A percentile compares a stretch with the other conserved stretches of the same genome.
Evolutionary conservation across 1,139 yeast species (phyloP).

Genomic region (Magnusiomyces paraingens): DNA sequence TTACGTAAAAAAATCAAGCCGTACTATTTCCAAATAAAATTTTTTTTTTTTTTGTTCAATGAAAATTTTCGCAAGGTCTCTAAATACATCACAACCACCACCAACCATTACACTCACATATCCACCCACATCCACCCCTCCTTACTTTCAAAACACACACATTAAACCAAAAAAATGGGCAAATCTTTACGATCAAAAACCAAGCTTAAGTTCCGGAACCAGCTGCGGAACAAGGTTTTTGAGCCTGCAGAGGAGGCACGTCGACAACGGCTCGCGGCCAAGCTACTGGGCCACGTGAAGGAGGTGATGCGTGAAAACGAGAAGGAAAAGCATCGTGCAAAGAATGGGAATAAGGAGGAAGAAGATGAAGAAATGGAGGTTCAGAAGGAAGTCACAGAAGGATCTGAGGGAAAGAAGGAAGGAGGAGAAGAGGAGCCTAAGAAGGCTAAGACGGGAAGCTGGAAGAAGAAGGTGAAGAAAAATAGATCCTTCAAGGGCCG

Average conservation of each 20-base stretch:
- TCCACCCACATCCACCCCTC: too few species aligned
- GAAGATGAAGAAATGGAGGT: not conserved
- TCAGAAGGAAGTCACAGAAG: not conserved
- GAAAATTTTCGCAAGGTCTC: too few species aligned
- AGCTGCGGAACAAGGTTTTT: not conserved
- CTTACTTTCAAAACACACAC: too few species aligned
- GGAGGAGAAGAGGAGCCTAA: not conserved
- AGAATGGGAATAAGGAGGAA: not conserved
- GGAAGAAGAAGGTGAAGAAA: constrained; percentile 6
- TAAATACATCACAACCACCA: too few species aligned
- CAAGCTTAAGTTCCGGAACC: constrained; percentile 1
- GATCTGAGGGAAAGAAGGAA: not conserved
- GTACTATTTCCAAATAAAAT: not conserved
- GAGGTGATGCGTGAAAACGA: not conserved
- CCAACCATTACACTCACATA: too few species aligned
- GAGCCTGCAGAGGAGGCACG: constrained; percentile 6
- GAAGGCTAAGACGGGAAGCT: constrained; percentile 1
- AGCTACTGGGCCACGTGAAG: constrained; percentile 5
- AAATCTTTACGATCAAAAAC: constrained; percentile 5
- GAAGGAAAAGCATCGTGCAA: not conserved
- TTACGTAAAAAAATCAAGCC: not conserved
- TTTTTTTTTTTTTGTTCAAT: not conserved
- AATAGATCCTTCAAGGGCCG: constrained; percentile 1
- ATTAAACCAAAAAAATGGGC: not conserved
- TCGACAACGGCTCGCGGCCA: constrained; percentile 3